Conservation (phyloP, 2,329 filamentous ascomycete genomes). For the Fusarium ramigenum region DNA sequence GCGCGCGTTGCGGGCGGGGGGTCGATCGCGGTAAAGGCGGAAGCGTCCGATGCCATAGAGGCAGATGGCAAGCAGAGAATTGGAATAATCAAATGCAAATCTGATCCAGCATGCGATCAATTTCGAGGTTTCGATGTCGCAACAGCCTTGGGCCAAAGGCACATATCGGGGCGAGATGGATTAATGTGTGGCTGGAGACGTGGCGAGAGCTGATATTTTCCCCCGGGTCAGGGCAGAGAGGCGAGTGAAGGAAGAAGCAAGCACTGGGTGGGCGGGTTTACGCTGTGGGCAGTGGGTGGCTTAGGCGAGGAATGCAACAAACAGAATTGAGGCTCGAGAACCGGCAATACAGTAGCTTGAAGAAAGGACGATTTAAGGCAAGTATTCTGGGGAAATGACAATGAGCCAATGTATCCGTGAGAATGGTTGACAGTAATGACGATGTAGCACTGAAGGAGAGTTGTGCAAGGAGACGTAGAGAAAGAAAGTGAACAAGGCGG, state of each 20-base stretch:
- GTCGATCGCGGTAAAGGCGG: constrained; percentile 63
- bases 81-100: constrained; percentile 24
- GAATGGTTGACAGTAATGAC: constrained; percentile 29
- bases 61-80: constrained; percentile 36
- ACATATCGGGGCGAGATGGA: constrained; percentile 50
- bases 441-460: constrained; percentile 29
- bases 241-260: constrained; percentile 32
- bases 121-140: constrained; percentile 37
- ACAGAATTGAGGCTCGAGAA: constrained; percentile 37
- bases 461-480: constrained; percentile 31
- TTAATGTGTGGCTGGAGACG: constrained; percentile 55
- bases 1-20: constrained; percentile 53
- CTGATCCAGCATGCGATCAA: constrained; percentile 37
- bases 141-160: constrained; percentile 42
- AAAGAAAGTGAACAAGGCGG: constrained; percentile 35
- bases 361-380: constrained; percentile 22
- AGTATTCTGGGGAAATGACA: constrained; percentile 6
- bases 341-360: constrained; percentile 15
- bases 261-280: constrained; percentile 31
- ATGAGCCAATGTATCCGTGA: constrained; percentile 25
- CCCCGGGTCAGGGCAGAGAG: constrained; percentile 34
- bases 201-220: constrained; percentile 54
- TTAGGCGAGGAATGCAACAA: constrained; percentile 31
- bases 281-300: constrained; percentile 38
- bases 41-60: constrained; percentile 65